Evolutionary conservation across 257 asterid species (phyloP), one percentile per base, ranked within the genome.

Genomic region (Solanum verrucosum): DNA sequence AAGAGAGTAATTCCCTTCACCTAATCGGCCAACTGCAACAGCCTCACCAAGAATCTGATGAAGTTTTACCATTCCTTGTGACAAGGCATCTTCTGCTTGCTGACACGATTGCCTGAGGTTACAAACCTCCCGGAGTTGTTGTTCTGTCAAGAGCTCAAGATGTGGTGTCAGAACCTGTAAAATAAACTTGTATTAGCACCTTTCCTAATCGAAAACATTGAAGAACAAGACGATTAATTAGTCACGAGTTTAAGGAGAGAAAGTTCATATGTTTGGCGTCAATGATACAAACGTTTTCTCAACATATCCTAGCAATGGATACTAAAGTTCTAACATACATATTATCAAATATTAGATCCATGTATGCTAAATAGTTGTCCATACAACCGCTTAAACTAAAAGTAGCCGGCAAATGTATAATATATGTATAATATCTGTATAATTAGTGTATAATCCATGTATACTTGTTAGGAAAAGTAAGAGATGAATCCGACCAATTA

Each of bases 41-140:
- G 96, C 92, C 34, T 93, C 94, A 3, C 91, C 93, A 11, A 94
- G 87, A 88, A 91, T 90, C 31, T 91, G 92, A 87, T 94, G 97
- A 68, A 94, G 96, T 87, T 91, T 93, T 2, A 93, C 98, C 98
- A 95, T 93, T 84, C 99, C 99, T 83, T 93, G 98, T 38, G 99
- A 88, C 85, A 96, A 87, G 29, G 98, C 98, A 90, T 96, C 99
- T 87, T 96, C 99, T 67, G 94, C 94, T 91, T 96, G 98, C 91
- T 94, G 97, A 90, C 98, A 96, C 15, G 96, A 93, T 84, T 93
- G 98, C 34, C 86, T 87, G 20, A 97, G 98, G 35, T 89, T 91
- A 20, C 87, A 14, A 56, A 96, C 88, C 7, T 93, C 94, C 44
- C 70, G 31, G 10, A 84, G 82, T 83, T 96, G 98, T 75, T 93